These are phyloP conservation scores for Ceratocystis albifundus DNA, from an alignment of 2,329 filamentous ascomycete genomes.

Conservation along the genomic window DNA sequence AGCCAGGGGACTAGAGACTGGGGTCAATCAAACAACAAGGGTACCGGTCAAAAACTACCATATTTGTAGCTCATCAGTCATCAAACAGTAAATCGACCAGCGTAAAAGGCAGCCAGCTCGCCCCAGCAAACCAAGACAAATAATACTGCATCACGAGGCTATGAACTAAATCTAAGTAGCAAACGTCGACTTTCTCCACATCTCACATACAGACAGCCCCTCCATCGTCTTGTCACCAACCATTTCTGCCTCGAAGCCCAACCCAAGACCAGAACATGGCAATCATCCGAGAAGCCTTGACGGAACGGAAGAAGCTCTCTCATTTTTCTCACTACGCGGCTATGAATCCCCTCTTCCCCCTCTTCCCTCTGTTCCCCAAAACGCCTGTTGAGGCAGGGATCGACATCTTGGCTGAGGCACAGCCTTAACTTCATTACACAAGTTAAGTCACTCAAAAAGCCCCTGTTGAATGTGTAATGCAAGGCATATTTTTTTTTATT, in stretches of 20 bases:
- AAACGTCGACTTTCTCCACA: background rate
- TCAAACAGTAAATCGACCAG: background rate
- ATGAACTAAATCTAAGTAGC: background rate
- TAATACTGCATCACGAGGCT: background rate
- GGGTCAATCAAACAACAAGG: background rate
- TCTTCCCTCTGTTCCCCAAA: background rate
- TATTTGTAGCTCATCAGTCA: background rate
- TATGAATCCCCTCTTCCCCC: background rate
- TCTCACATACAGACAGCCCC: background rate
- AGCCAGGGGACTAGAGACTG: background rate
- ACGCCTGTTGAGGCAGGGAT: background rate
- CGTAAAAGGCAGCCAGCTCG: background rate
- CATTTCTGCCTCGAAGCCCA: background rate
- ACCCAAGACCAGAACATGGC: background rate
- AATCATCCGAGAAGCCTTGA: background rate
- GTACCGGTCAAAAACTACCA: background rate
- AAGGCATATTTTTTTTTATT: background rate
- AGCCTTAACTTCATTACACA: background rate
- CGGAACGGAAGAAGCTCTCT: background rate
- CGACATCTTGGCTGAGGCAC: slow-evolving; percentile 11
- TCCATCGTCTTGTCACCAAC: background rate
- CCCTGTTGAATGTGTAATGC: background rate
- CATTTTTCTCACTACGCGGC: background rate
- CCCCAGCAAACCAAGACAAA: background rate
- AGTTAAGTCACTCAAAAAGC: background rate